Conservation (phyloP, 306 rosid species). For the Sechiopsis laciniata region DNA sequence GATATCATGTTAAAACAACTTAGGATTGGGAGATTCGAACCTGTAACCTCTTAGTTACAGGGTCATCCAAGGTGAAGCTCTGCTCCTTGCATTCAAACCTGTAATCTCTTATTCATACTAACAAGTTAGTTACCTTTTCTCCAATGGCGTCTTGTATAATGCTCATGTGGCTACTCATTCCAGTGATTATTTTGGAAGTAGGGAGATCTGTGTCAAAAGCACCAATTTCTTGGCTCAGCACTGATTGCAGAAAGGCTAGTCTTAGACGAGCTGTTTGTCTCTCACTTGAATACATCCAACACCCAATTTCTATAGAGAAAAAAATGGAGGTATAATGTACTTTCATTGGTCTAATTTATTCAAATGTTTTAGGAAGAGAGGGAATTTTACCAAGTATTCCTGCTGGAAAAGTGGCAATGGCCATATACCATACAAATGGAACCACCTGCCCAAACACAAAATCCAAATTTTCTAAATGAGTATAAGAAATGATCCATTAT, state of each 20-base stretch:
- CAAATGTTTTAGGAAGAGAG: background rate
- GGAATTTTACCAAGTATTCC: slow-evolving; percentile 61
- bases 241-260: slow-evolving; percentile 59
- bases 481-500: background rate
- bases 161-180: slow-evolving; percentile 65
- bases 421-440: slow-evolving; percentile 96
- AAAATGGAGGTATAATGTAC: too few species aligned
- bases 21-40: too few species aligned
- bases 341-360: background rate
- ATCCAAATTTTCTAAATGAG: background rate
- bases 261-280: slow-evolving; percentile 59
- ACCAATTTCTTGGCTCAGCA: slow-evolving; percentile 70
- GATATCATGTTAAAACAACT: too few species aligned
- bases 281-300: slow-evolving; percentile 88
- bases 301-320: slow-evolving; percentile 49
- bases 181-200: slow-evolving; percentile 56
- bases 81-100: too few species aligned
- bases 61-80: too few species aligned
- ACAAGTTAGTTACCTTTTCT: slow-evolving; percentile 45
- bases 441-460: slow-evolving; percentile 38
- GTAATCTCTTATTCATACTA: too few species aligned
- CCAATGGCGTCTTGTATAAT: slow-evolving; percentile 79
- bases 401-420: slow-evolving; percentile 85
- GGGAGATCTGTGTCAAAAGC: slow-evolving; percentile 84
- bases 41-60: too few species aligned